Percentiles rank a stretch among this genome's conserved stretches.
Conservation (phyloP, 2,329 filamentous ascomycete species). For the Alternaria hordeiaustralica region DNA sequence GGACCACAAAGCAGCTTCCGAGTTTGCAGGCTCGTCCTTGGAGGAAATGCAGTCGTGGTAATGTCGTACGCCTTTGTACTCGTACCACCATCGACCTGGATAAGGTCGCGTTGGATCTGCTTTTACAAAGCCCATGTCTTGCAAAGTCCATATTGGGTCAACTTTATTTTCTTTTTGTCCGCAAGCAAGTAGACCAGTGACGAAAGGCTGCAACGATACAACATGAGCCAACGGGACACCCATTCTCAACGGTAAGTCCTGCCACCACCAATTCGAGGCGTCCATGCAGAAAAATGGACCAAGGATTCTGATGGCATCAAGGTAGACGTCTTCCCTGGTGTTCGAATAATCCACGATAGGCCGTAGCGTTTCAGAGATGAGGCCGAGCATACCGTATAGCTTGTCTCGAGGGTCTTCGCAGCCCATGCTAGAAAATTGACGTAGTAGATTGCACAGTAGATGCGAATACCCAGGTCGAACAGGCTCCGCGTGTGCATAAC, state of each 20-base stretch:
- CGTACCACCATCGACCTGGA: background rate
- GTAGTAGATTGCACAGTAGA: background rate
- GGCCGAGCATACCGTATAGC: slow-evolving; percentile 10
- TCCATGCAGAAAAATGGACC: background rate
- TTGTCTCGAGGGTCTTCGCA: slow-evolving; percentile 10
- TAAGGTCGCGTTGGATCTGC: background rate
- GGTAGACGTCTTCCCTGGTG: background rate
- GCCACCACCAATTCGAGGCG: background rate
- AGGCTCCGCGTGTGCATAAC: background rate
- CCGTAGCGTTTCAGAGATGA: background rate
- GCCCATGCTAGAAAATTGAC: background rate
- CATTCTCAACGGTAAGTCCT: background rate
- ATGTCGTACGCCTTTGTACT: background rate
- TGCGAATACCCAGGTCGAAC: background rate
- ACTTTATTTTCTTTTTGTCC: background rate
- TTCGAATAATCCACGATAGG: slow-evolving; percentile 1
- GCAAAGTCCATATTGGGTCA: background rate
- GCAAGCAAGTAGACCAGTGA: background rate
- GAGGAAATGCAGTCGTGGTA: background rate
- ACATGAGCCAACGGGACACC: background rate
- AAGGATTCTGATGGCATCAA: slow-evolving; percentile 2
- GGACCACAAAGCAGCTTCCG: background rate
- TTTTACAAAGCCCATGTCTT: background rate
- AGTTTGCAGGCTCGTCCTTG: background rate
- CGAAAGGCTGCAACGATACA: background rate